A percentile compares a stretch with the other conserved stretches of the same genome.
Conservation (phyloP, 805 yeast species). For the Barnettozyma siamensis region DNA sequence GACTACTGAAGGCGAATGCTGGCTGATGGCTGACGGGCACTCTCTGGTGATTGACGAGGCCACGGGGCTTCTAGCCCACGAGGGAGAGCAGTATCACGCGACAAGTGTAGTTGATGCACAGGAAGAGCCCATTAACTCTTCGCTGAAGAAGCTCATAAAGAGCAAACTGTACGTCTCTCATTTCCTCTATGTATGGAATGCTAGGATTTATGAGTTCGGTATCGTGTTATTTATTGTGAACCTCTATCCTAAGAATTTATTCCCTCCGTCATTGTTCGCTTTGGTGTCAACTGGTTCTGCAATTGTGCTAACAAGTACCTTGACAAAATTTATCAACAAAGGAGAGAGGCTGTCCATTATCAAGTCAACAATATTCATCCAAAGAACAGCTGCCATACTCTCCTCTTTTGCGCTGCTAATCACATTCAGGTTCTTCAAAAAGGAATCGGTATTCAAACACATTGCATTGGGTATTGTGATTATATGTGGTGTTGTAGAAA, state of each 20-base stretch:
- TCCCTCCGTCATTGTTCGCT: constrained; percentile 33
- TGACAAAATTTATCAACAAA: constrained; percentile 28
- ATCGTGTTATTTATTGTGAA: constrained; percentile 30
- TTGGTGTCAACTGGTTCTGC: constrained; percentile 26
- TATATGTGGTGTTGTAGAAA: constrained; percentile 30
- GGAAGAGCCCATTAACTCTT: background rate
- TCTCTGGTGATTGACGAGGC: background rate
- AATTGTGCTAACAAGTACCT: constrained; percentile 23
- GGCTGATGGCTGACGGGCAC: background rate
- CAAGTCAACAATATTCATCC: constrained; percentile 27
- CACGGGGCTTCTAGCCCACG: background rate
- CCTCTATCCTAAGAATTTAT: constrained; percentile 29
- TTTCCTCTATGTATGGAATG: constrained; percentile 33
- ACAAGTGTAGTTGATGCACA: background rate
- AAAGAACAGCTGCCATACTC: constrained; percentile 17
- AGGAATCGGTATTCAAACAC: constrained; percentile 7
- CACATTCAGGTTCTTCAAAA: constrained; percentile 10
- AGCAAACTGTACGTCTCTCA: constrained; percentile 27
- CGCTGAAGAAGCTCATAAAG: constrained; percentile 2
- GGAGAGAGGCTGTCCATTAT: constrained; percentile 27
- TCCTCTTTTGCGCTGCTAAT: constrained; percentile 11
- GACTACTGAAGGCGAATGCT: no score
- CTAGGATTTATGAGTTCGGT: constrained; percentile 35
- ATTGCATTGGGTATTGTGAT: constrained; percentile 19
- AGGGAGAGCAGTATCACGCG: background rate